These are phyloP conservation scores for Cladosporium colombiae DNA, from an alignment of 2,329 filamentous ascomycete genomes.

Conservation along the genomic window DNA sequence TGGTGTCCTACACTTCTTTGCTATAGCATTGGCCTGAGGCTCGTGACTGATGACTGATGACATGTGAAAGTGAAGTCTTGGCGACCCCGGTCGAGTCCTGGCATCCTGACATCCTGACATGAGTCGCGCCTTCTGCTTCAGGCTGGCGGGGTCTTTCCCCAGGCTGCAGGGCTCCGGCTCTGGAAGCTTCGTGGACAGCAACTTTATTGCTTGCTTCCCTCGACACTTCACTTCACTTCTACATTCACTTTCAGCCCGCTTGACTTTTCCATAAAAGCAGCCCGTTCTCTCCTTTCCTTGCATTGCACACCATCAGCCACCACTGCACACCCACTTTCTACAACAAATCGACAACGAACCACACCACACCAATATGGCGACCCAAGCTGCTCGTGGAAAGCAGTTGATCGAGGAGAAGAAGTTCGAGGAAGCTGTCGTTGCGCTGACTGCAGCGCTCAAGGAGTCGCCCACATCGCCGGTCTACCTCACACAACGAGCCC, in stretches of 20 bases:
- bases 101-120: too few species aligned
- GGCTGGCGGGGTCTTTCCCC: constrained; percentile 1
- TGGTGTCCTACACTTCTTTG: neutral
- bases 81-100: neutral
- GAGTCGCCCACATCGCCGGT: constrained; percentile 65
- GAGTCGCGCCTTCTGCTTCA: neutral
- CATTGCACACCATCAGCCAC: neutral
- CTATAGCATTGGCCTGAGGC: neutral
- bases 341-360: neutral
- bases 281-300: neutral
- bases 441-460: constrained; percentile 66
- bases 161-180: neutral
- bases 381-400: constrained; percentile 58
- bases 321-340: neutral
- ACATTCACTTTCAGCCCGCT: neutral
- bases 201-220: neutral
- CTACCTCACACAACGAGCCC: constrained; percentile 82
- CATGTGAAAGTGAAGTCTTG: constrained; percentile 8
- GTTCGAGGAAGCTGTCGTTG: constrained; percentile 66
- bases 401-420: constrained; percentile 63
- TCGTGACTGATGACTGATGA: constrained; percentile 8
- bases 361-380: constrained; percentile 43
- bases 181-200: neutral
- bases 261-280: neutral
- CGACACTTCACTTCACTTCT: neutral